Evolutionary conservation across 2,329 filamentous ascomycete species (phyloP), one percentile per base, ranked within the genome.

Genomic region (Aspergillus niger): DNA sequence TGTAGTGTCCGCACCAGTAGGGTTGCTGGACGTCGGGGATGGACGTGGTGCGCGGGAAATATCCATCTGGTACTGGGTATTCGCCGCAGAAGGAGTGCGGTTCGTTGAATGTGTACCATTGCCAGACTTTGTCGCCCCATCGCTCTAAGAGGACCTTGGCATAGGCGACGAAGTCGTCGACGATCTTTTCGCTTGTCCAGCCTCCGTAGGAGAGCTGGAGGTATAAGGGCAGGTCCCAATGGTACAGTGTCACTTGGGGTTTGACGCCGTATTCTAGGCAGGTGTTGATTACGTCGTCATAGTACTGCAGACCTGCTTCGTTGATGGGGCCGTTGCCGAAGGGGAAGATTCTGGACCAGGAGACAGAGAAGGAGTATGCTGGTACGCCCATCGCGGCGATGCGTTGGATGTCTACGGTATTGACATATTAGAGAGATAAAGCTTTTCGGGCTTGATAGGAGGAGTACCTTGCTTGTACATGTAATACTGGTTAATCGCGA

Each of bases 401-500:
- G 32, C 36, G 51, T 28, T 54, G 51, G 22, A 43, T 54, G 22
- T 43, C 51, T 54, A 13, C 20, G 8, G 43, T 8, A 1, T n/a
- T 8, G 5, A n/a, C 8, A 47, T 69, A 69, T 26, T 65, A 62
- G 8, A 68, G 63, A 39, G 74, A 10, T 10, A 17, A 4, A n/a
- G 22, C 8, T 7, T 30, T 30, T 5, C 6, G 20, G n/a, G 1
- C n/a, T 28, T 24, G 17, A 8, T 4, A 22, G 52, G 11, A 69
- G 63, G 36, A 64, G 65, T 53, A 62, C 81, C 80, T 67, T 80
- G 72, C 54, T 80, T 78, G 66, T 80, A 81, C 3, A 76, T 70
- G 60, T 81, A 79, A 62, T 82, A 82, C 55, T 80, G 74, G 55
- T 80, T 77, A 55, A 78, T 75, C 2, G 77, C 76, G 17, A 85